Percentiles rank a stretch among this genome's conserved stretches.
phyloP scores from a whole-genome alignment of 768 basidiomycete genomes.

The Austroboletus festivus region DNA sequence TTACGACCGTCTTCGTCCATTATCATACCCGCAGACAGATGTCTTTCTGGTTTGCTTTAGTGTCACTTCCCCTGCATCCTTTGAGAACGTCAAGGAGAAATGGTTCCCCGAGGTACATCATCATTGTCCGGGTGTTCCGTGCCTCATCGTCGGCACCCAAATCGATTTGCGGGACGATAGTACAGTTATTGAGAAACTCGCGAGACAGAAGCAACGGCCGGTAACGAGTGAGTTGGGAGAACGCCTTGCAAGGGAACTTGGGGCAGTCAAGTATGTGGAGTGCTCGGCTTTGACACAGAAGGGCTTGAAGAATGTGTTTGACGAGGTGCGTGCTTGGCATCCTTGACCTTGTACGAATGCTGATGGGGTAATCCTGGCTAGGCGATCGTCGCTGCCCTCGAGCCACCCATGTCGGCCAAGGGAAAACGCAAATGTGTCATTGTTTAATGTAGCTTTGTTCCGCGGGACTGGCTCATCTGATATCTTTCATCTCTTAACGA shows the following conservation, averaged over 20 bases:
- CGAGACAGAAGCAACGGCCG: conserved; percentile 94
- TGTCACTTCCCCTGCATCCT: conserved; percentile 96
- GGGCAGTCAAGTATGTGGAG: conserved; percentile 98
- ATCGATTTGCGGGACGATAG: conserved; percentile 93
- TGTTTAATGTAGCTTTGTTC: conserved; percentile 51
- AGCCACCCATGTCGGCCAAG: conserved; percentile 93
- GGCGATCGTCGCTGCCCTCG: conserved; percentile 98
- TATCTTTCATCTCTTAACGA: conserved; percentile 36
- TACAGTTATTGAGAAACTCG: conserved; percentile 91
- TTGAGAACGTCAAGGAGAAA: conserved; percentile 99
- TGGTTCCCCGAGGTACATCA: conserved; percentile 99
- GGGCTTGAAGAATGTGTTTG: conserved; percentile 99
- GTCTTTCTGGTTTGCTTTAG: conserved; percentile 99
- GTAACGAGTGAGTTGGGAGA: conserved; percentile 87
- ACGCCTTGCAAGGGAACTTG: conserved; percentile 92
- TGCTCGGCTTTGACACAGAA: conserved; percentile 99
- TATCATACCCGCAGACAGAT: conserved; percentile 99
- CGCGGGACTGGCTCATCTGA: conserved; percentile 28
- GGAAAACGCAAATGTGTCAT: conserved; percentile 79
- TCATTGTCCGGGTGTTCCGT: conserved; percentile 98
- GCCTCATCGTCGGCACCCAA: conserved; percentile 98
- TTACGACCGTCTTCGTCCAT: conserved; percentile 97
- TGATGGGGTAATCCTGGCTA: conserved; percentile 9
- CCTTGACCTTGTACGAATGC: conserved; percentile 7
- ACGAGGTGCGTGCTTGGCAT: conserved; percentile 69